Conservation (phyloP, 2,329 filamentous ascomycete genomes). For the Fusarium cyanostomum region DNA sequence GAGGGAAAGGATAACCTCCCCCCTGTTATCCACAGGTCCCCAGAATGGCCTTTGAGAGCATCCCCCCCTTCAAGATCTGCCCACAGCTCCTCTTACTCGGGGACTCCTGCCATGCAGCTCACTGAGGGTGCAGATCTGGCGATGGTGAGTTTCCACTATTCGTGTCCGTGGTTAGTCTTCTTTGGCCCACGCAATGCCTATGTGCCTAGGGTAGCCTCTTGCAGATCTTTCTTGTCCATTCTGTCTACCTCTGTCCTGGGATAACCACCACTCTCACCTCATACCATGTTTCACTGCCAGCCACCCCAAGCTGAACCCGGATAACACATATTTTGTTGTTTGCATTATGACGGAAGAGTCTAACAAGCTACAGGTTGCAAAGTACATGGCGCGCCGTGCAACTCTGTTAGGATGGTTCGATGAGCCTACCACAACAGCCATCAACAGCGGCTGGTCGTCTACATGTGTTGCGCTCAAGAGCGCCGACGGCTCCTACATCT, state of each 20-base stretch:
- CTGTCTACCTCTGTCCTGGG: not conserved
- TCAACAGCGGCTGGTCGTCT: conserved; percentile 39
- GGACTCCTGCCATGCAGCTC: conserved; percentile 34
- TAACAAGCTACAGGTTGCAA: conserved; percentile 33
- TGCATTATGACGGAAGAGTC: not conserved
- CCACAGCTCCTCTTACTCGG: conserved; percentile 35
- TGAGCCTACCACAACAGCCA: conserved; percentile 30
- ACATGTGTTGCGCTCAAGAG: conserved; percentile 41
- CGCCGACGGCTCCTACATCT: conserved; percentile 32
- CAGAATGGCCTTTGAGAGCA: conserved; percentile 13
- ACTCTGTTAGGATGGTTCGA: conserved; percentile 43
- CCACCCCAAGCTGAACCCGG: not conserved
- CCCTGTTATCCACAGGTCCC: not conserved
- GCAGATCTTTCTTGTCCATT: not conserved
- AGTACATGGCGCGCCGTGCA: conserved; percentile 41
- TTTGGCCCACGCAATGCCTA: not conserved
- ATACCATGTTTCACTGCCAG: not conserved
- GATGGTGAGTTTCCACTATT: conserved; percentile 22
- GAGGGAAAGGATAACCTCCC: conserved; percentile 23
- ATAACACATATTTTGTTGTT: not conserved
- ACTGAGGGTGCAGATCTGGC: conserved; percentile 30
- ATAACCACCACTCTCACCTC: not conserved
- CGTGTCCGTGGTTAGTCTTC: not conserved
- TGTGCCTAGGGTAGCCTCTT: not conserved
- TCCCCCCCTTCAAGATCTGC: conserved; percentile 28